Conservation (phyloP, 1,284 basidiomycete species). For the Anthracocystis walkeri region DNA sequence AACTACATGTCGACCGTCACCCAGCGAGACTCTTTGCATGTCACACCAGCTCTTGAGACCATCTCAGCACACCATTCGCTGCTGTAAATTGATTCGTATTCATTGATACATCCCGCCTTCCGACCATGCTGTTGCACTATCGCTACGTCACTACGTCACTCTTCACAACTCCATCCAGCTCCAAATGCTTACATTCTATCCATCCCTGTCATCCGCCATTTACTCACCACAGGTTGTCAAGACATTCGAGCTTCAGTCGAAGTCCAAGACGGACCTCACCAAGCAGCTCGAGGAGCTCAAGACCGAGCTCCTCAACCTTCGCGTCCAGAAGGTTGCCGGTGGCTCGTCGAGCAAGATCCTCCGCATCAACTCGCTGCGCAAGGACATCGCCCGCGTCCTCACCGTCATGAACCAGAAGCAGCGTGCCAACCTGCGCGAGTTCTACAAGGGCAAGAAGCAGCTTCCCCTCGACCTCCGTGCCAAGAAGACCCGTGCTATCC, state of each 20-base stretch:
- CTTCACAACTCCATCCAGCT: neutral
- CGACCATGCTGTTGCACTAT: conserved; percentile 4
- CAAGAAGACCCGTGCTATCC: conserved; percentile 99
- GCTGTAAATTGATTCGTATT: neutral
- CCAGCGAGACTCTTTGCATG: neutral
- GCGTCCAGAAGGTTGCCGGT: conserved; percentile 98
- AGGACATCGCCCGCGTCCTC: conserved; percentile 97
- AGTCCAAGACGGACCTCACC: conserved; percentile 97
- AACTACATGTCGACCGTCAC: neutral
- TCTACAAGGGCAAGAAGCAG: conserved; percentile 98
- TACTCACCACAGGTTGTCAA: conserved; percentile 75
- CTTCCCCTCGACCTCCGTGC: conserved; percentile 95
- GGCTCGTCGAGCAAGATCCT: conserved; percentile 91
- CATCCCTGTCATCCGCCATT: neutral
- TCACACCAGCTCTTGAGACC: neutral
- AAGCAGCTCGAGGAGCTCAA: conserved; percentile 96
- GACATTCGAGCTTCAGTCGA: conserved; percentile 97
- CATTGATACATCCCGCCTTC: neutral
- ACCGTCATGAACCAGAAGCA: conserved; percentile 99
- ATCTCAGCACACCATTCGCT: neutral
- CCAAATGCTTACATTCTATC: conserved; percentile 1
- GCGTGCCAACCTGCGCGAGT: conserved; percentile 94
- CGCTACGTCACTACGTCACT: neutral
- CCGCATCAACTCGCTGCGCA: conserved; percentile 91
- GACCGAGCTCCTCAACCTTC: conserved; percentile 87